Base-by-base conservation (phyloP, 768 basidiomycete genomes). In the Trametopsis cervina region DNA sequence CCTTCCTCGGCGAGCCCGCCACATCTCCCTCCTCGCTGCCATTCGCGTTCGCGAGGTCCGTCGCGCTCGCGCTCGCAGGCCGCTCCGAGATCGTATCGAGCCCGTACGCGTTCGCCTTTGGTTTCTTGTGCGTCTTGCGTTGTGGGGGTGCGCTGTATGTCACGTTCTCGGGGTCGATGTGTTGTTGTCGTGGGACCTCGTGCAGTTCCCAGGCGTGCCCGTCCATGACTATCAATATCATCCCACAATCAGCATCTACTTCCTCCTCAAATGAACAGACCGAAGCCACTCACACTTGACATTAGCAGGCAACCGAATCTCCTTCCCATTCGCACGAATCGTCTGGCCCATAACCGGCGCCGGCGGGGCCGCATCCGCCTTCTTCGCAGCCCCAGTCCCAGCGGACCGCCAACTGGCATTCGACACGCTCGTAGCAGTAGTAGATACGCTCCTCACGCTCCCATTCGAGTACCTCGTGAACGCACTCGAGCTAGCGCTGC, bases 21-120 rank as follows among this genome's bases (percentile, higher is more conserved):
- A 12, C 50, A 27, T 52, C 53, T 39, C 52, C 60, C 22, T 56
- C 55, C 18, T 46, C 56, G 23, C 47, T 44, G 27, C 46, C 77
- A 40, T 65, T 64, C 53, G 40, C 56, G 41, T 51, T 40, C 41
- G 68, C 66, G 12, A 88, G 76, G 60, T 89, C 87, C 29, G 82
- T 83, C 44, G 83, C 85, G 58, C 85, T 88, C 44, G 83, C 84
- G 53, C 80, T 74, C 20, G 84, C 85, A 22, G 64, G 59, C 45
- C 84, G 80, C 69, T 88, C 86, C 50, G 62, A 82, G 64, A 89
- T 88, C 33, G 86, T 87, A 62, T 83, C 85, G 46, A 87, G 77
- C 49, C 71, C 76, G 42, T 69, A 64, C 61, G 83, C 24, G 40
- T 42, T 44, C n/a, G n/a, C n/a, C 81, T 68, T 84, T 82, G 46